These are phyloP conservation scores for Epichloe sibirici DNA, from an alignment of 2,329 filamentous ascomycete species.

Conservation along the genomic window DNA sequence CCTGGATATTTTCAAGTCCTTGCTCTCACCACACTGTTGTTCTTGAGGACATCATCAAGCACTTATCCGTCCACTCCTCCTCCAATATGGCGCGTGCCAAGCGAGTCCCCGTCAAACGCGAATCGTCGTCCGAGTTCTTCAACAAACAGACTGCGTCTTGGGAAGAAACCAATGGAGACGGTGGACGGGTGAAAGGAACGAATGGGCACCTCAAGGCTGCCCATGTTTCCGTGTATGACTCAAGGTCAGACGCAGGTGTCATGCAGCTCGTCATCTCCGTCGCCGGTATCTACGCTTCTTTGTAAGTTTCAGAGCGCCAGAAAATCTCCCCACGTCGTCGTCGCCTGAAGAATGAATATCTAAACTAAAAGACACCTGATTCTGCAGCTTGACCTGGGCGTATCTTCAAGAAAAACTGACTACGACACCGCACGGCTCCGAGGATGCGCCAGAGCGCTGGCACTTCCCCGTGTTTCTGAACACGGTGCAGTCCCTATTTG, in stretches of 20 bases:
- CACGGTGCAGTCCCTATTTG: slow-evolving; percentile 86
- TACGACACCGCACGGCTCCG: slow-evolving; percentile 69
- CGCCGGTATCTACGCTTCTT: slow-evolving; percentile 91
- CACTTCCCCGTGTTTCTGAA: slow-evolving; percentile 92
- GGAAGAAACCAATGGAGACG: slow-evolving; percentile 21
- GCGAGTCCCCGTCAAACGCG: slow-evolving; percentile 53
- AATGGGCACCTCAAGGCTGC: not conserved
- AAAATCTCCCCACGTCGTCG: not conserved
- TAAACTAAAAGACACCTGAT: not conserved
- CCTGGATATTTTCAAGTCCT: not conserved
- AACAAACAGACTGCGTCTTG: slow-evolving; percentile 32
- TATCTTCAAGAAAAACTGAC: slow-evolving; percentile 96
- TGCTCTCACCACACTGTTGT: too few species aligned
- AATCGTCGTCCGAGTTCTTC: slow-evolving; percentile 54
- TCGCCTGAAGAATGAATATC: not conserved
- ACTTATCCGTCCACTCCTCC: not conserved
- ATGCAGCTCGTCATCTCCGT: slow-evolving; percentile 75
- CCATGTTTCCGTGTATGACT: not conserved
- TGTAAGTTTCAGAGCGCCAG: slow-evolving; percentile 44
- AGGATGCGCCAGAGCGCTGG: slow-evolving; percentile 60
- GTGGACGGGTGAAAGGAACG: slow-evolving; percentile 2
- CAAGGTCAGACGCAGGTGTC: slow-evolving; percentile 45
- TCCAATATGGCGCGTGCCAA: slow-evolving; percentile 57
- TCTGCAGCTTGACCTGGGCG: slow-evolving; percentile 73
- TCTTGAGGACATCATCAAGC: not conserved